phyloP scores from a whole-genome alignment of 495 filamentous ascomycete genomes.

The Aspergillus heteromorphus region DNA sequence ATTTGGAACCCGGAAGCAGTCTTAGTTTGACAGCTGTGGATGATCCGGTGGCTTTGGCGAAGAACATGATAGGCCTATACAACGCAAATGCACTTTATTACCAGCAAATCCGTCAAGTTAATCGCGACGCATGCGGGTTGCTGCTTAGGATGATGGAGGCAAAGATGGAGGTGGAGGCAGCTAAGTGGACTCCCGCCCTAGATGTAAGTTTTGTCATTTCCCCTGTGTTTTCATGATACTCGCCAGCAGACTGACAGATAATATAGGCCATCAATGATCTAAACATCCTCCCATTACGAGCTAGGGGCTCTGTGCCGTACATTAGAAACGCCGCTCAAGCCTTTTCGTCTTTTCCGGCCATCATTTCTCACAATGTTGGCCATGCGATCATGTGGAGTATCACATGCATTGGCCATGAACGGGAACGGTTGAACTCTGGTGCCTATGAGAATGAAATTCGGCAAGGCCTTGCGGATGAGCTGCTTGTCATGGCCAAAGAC shows the following conservation, averaged over 20 bases:
- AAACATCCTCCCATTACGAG: conserved; percentile 69
- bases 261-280: conserved; percentile 64
- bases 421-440: conserved; percentile 57
- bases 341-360: conserved; percentile 67
- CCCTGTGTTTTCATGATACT: not conserved
- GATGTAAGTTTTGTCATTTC: conserved; percentile 58
- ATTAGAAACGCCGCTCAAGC: conserved; percentile 72
- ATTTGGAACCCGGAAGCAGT: conserved; percentile 47
- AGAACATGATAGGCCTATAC: conserved; percentile 77
- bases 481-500: conserved; percentile 76
- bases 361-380: conserved; percentile 79
- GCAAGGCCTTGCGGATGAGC: conserved; percentile 59
- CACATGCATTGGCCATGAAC: conserved; percentile 69
- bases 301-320: conserved; percentile 60
- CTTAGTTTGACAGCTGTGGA: conserved; percentile 82
- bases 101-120: conserved; percentile 57
- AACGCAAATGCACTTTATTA: conserved; percentile 67
- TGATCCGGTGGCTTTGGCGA: conserved; percentile 72
- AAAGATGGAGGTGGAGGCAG: conserved; percentile 62
- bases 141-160: conserved; percentile 75
- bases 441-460: conserved; percentile 71
- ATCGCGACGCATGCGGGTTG: conserved; percentile 63
- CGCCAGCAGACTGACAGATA: conserved; percentile 6
- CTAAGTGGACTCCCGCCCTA: conserved; percentile 69
- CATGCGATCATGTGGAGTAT: conserved; percentile 92